phyloP scores from a whole-genome alignment of 371 early-diverging fungal genomes.

The Circinella umbellata region DNA sequence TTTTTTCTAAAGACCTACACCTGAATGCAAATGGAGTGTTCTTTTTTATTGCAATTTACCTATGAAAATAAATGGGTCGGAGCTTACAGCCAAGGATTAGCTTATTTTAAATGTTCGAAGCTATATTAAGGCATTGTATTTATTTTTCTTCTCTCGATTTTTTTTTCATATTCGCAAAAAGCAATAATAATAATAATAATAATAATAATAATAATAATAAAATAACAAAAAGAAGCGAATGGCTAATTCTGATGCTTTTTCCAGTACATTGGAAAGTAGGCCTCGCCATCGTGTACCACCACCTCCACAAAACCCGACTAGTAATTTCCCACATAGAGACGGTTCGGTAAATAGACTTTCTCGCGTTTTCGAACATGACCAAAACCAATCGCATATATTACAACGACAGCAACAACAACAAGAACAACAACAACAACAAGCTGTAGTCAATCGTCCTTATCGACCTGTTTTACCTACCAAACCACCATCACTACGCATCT shows the following conservation, averaged over 20 bases:
- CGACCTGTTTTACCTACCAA: slow-evolving; percentile 42
- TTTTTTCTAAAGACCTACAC: too few species aligned
- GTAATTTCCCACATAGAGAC: slow-evolving; percentile 15
- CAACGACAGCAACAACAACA: too few species aligned
- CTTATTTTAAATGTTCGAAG: too few species aligned
- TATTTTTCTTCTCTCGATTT: too few species aligned
- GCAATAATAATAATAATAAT: too few species aligned
- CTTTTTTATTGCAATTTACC: too few species aligned
- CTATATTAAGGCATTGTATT: too few species aligned
- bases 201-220: not conserved
- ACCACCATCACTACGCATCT: slow-evolving; percentile 41
- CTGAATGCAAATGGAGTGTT: too few species aligned
- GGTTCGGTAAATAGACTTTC: slow-evolving; percentile 48
- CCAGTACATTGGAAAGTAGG: slow-evolving; percentile 39
- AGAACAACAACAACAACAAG: not conserved
- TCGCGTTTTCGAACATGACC: slow-evolving; percentile 42
- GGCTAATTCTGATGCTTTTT: slow-evolving; percentile 41
- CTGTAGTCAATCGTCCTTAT: slow-evolving; percentile 10
- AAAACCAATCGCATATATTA: too few species aligned
- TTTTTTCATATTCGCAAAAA: too few species aligned
- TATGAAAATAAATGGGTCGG: too few species aligned
- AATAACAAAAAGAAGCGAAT: slow-evolving; percentile 6
- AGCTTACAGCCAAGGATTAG: too few species aligned
- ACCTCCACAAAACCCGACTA: not conserved
- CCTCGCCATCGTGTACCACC: slow-evolving; percentile 28